Conservation (phyloP, 2,329 filamentous ascomycete genomes). For the Neofusicoccum sp. region DNA sequence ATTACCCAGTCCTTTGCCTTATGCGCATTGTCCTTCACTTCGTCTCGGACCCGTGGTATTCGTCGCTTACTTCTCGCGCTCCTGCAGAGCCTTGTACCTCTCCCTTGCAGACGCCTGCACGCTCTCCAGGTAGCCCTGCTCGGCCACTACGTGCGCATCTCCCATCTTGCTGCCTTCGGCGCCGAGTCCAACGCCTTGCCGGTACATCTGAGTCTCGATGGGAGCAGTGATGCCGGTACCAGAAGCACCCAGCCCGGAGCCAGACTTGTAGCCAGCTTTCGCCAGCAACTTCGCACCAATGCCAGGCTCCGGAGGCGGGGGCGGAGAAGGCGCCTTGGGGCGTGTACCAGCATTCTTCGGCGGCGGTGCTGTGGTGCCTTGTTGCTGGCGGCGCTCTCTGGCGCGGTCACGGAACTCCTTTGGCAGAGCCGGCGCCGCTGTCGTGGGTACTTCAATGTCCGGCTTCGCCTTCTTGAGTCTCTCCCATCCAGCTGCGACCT, state of each 20-base stretch:
- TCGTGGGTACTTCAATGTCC: neutral
- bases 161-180: conserved; percentile 68
- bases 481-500: conserved; percentile 12
- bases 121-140: conserved; percentile 61
- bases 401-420: conserved; percentile 16
- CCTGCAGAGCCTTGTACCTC: conserved; percentile 32
- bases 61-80: neutral
- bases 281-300: conserved; percentile 67
- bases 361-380: conserved; percentile 4
- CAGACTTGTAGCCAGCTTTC: conserved; percentile 71
- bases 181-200: conserved; percentile 67
- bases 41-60: neutral
- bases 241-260: conserved; percentile 63
- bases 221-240: conserved; percentile 63
- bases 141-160: conserved; percentile 64
- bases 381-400: conserved; percentile 12
- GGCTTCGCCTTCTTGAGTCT: conserved; percentile 14
- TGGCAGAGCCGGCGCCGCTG: neutral
- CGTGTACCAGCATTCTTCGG: conserved; percentile 25
- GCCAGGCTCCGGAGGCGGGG: conserved; percentile 52
- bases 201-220: conserved; percentile 63
- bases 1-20: neutral
- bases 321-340: conserved; percentile 31
- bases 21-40: neutral
- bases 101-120: conserved; percentile 66